Evolutionary conservation across 495 filamentous ascomycete genomes (phyloP).

Genomic region (Penicillium bialowiezense): DNA sequence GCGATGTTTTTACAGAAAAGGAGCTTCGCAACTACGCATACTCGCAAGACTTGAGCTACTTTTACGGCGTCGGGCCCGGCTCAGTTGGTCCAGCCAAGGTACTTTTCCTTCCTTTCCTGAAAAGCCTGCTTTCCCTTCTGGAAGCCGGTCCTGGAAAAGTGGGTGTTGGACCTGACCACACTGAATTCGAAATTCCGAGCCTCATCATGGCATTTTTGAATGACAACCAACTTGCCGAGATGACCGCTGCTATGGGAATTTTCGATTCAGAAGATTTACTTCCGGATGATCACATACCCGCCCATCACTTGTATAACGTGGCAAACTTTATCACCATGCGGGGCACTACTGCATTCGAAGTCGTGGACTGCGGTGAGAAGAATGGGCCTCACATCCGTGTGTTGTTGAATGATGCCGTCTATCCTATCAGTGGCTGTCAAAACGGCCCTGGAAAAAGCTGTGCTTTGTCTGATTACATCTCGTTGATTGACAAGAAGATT

Average conservation of each 20-base stretch:
- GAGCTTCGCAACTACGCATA: conserved; percentile 57
- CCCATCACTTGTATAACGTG: conserved; percentile 15
- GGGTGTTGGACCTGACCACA: conserved; percentile 37
- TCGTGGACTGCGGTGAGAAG: conserved; percentile 30
- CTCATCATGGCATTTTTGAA: conserved; percentile 55
- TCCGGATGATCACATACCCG: conserved; percentile 33
- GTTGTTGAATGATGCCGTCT: conserved; percentile 54
- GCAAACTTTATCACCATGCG: conserved; percentile 52
- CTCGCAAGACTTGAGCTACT: conserved; percentile 58
- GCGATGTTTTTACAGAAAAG: conserved; percentile 47
- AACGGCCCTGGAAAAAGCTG: conserved; percentile 47
- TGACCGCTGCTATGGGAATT: conserved; percentile 51
- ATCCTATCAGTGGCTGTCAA: conserved; percentile 45
- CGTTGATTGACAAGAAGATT: conserved; percentile 40
- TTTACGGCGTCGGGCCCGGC: conserved; percentile 54
- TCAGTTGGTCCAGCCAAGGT: conserved; percentile 42
- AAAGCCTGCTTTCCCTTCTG: conserved; percentile 45
- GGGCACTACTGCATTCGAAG: conserved; percentile 53
- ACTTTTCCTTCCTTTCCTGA: conserved; percentile 48
- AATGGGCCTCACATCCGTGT: conserved; percentile 42
- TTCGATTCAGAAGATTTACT: conserved; percentile 48
- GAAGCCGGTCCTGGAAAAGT: conserved; percentile 40
- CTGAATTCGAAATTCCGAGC: conserved; percentile 38
- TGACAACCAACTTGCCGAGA: conserved; percentile 58
- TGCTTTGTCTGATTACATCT: conserved; percentile 40